Percentiles rank a stretch among this genome's conserved stretches.
Evolutionary conservation across 116 monocot species (phyloP).

Genomic region (Phalaenopsis hybrid): DNA sequence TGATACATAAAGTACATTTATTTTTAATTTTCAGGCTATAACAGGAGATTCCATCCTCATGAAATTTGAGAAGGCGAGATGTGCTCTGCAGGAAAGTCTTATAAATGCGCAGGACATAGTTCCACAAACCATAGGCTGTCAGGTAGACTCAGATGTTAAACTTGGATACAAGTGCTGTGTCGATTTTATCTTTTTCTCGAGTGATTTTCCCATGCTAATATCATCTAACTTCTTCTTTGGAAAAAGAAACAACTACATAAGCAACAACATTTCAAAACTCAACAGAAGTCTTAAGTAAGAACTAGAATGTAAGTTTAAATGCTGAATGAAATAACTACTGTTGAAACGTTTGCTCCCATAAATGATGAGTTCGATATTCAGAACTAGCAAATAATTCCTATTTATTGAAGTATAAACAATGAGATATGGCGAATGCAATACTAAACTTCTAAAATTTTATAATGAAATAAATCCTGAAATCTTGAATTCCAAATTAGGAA

Average conservation of each 20-base stretch:
- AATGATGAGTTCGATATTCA: no score
- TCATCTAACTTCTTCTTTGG: neutral
- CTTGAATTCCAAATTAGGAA: no score
- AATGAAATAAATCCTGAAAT: no score
- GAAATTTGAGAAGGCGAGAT: conserved; percentile 45
- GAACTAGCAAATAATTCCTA: no score
- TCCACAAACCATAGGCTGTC: conserved; percentile 29
- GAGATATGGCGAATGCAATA: no score
- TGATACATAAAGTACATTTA: neutral
- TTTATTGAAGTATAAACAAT: no score
- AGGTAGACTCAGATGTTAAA: conserved; percentile 19
- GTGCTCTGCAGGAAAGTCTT: conserved; percentile 33
- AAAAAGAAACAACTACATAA: neutral
- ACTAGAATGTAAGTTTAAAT: neutral
- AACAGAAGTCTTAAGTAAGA: neutral
- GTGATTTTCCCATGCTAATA: neutral
- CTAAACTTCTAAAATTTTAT: no score
- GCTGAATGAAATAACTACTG: no score
- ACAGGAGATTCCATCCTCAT: conserved; percentile 33
- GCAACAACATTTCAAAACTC: neutral
- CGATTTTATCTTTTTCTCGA: neutral
- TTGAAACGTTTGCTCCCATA: no score
- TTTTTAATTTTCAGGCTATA: conserved; percentile 26
- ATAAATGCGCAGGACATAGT: conserved; percentile 24
- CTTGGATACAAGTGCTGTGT: neutral